Evolutionary conservation across 2,329 filamentous ascomycete genomes (phyloP).

Genomic region (Xylariomycetidae sp.): DNA sequence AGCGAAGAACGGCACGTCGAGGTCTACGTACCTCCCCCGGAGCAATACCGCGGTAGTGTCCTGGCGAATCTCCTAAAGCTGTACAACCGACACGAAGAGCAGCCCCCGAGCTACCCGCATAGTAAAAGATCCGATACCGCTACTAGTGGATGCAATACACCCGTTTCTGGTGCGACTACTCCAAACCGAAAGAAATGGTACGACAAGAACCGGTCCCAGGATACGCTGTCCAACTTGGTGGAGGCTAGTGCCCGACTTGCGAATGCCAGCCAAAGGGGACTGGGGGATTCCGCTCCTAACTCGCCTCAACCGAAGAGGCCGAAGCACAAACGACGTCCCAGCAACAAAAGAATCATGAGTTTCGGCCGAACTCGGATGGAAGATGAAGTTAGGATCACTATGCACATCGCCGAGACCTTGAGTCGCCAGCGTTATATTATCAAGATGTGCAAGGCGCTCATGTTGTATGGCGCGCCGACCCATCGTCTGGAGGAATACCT

Average conservation of each 20-base stretch:
- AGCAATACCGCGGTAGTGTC: slow-evolving; percentile 38
- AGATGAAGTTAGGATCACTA: slow-evolving; percentile 39
- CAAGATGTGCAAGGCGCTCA: slow-evolving; percentile 77
- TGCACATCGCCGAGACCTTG: slow-evolving; percentile 60
- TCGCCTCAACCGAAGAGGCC: slow-evolving; percentile 31
- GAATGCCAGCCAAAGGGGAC: slow-evolving; percentile 21
- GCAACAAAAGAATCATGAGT: slow-evolving; percentile 25
- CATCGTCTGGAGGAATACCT: slow-evolving; percentile 90
- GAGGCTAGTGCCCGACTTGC: slow-evolving; percentile 39
- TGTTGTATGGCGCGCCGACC: slow-evolving; percentile 86
- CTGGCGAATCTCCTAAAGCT: slow-evolving; percentile 41
- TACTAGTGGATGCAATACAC: slow-evolving; percentile 24
- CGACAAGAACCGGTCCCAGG: slow-evolving; percentile 39
- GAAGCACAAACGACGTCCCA: slow-evolving; percentile 31
- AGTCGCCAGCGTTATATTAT: slow-evolving; percentile 77
- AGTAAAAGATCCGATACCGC: slow-evolving; percentile 21
- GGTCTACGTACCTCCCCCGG: slow-evolving; percentile 33
- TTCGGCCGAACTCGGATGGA: slow-evolving; percentile 35
- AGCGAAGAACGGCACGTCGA: slow-evolving; percentile 34
- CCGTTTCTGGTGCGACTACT: slow-evolving; percentile 35
- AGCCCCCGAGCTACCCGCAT: slow-evolving; percentile 17
- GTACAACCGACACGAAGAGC: slow-evolving; percentile 33
- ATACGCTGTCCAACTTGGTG: slow-evolving; percentile 40
- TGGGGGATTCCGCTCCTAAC: slow-evolving; percentile 8
- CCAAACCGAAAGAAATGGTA: slow-evolving; percentile 43